Evolutionary conservation across 2,329 filamentous ascomycete genomes (phyloP), one percentile per base, ranked within the genome.

Genomic region (Aspergillus fructus): DNA sequence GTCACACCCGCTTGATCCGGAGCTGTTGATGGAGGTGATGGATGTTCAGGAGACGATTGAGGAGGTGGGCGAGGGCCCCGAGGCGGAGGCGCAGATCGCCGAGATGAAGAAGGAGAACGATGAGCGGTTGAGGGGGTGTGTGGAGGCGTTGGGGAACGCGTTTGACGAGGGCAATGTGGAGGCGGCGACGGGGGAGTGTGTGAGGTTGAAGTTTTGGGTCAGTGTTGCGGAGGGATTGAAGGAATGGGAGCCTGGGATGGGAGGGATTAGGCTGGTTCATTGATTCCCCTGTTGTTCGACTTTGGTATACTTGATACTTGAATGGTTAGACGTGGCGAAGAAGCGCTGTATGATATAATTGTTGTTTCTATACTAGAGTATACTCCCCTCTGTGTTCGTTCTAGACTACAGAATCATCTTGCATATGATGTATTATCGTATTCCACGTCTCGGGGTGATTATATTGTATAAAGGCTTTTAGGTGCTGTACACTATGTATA

Each of bases 201-300:
- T 96, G 2, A 81, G 84, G 72, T 75, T 97, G 77, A 81, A 91
- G 72, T 97, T 97, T 78, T 97, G 93, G 93, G 83, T 89, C 55
- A 96, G 93, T 75, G 88, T 97, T 60, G 83, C 86, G 61, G 89
- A 96, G 74, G 89, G 87, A 47, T 78, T 97, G 68, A 80, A 89
- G 70, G 85, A 87, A 61, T 97, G 93, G 93, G 91, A 96, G 80
- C 85, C 81, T 67, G 93, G 91, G 5, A 88, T 85, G 77, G 72
- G 67, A 34, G 70, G 81, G 62, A 80, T 85, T 56, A 75, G 82
- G 46, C 64, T 86, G 64, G 73, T 81, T 60, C 84, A 86, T 76
- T 86, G 71, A 77, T 62, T 58, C 19, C 6, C 9, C 27, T 30
- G 6, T n/a, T 34, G 27, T 21, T 37, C 34, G 6, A 5, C 15